These are phyloP conservation scores for Golubevia pallescens DNA, from an alignment of 1,284 basidiomycete genomes.

Conservation along the genomic window DNA sequence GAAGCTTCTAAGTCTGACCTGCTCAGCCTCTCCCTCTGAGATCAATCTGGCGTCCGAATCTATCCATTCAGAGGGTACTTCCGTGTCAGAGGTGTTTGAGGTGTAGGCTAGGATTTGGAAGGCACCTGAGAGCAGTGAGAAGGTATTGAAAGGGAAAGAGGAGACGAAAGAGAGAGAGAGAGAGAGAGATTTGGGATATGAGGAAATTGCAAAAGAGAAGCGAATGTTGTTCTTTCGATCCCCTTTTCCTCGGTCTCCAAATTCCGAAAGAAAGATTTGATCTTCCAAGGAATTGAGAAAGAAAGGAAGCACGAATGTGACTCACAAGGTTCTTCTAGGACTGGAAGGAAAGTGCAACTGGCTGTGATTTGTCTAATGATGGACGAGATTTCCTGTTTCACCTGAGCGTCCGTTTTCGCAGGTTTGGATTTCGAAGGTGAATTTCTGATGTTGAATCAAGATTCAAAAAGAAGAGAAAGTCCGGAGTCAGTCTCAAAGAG, in stretches of 20 bases:
- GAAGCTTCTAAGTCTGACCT: conserved; percentile 71
- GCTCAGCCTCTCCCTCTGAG: conserved; percentile 92
- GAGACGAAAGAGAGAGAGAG: neutral
- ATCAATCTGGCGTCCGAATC: conserved; percentile 94
- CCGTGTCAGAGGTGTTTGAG: conserved; percentile 69
- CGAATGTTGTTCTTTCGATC: neutral
- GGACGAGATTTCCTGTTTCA: conserved; percentile 94
- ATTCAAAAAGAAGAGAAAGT: conserved; percentile 3
- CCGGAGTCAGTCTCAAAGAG: too few relatives aligned
- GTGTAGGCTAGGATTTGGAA: conserved; percentile 96
- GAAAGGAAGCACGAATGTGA: conserved; percentile 62
- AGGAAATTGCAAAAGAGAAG: neutral
- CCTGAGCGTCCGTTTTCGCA: conserved; percentile 88
- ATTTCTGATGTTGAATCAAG: neutral
- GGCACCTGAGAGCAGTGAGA: conserved; percentile 63
- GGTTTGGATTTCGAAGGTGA: too few relatives aligned
- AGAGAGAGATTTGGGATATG: neutral
- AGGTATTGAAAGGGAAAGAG: neutral
- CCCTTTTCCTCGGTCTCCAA: neutral
- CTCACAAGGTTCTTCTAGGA: conserved; percentile 89
- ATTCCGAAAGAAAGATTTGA: neutral
- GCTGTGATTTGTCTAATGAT: conserved; percentile 99
- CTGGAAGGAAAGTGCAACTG: conserved; percentile 91
- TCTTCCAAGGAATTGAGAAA: too few relatives aligned
- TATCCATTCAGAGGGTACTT: conserved; percentile 88